phyloP scores from a whole-genome alignment of 306 rosid genomes.

The Fagus sylvatica region DNA sequence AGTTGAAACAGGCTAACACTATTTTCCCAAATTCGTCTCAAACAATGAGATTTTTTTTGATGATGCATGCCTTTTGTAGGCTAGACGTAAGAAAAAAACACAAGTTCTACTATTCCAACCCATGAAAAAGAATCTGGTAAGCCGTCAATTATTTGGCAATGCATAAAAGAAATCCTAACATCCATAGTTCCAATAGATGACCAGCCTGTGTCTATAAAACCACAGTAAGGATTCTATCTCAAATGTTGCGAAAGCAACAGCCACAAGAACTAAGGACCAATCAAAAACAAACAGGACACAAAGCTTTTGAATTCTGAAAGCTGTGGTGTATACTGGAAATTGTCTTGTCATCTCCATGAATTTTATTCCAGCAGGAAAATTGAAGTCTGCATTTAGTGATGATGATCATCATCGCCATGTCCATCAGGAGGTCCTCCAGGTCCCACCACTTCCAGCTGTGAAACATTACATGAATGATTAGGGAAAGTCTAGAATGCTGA shows the following conservation, averaged over 20 bases:
- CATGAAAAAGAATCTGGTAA: constrained; percentile 41
- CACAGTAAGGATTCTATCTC: constrained; percentile 37
- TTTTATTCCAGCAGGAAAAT: constrained; percentile 54
- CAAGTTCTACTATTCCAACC: constrained; percentile 13
- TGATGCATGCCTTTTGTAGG: background rate
- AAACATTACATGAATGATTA: constrained; percentile 28
- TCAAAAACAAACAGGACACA: constrained; percentile 40
- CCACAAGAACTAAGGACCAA: constrained; percentile 34
- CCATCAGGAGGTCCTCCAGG: constrained; percentile 94
- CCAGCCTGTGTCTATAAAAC: constrained; percentile 44
- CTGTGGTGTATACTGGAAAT: constrained; percentile 41
- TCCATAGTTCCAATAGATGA: constrained; percentile 40
- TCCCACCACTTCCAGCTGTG: constrained; percentile 94
- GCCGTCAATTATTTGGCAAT: constrained; percentile 62
- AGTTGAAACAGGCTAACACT: background rate
- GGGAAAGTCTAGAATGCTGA: constrained; percentile 1
- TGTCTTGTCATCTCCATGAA: constrained; percentile 41
- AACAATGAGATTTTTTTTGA: background rate
- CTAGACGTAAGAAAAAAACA: background rate
- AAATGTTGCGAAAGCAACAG: constrained; percentile 43
- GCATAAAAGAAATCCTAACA: constrained; percentile 36
- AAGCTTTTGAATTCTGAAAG: constrained; percentile 42
- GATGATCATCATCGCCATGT: constrained; percentile 56
- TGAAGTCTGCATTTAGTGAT: constrained; percentile 49
- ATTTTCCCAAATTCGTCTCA: background rate